Conservation (phyloP, 2,329 filamentous ascomycete species). For the Emmonsiellopsis sp. region DNA sequence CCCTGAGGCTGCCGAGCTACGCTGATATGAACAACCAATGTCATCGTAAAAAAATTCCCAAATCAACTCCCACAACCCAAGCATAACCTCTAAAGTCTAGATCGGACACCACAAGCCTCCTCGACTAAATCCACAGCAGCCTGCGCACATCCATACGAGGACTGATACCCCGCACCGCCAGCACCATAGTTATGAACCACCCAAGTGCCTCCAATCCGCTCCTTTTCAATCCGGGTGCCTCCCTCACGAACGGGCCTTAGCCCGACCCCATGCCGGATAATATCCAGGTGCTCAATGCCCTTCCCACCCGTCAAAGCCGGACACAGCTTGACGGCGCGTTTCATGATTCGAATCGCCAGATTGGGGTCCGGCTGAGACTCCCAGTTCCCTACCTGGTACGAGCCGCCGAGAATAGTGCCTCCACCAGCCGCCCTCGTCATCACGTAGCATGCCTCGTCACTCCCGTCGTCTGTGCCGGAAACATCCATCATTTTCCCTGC, state of each 20-base stretch:
- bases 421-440: conserved; percentile 59
- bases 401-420: conserved; percentile 70
- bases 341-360: conserved; percentile 66
- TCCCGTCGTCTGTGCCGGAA: conserved; percentile 59
- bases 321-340: conserved; percentile 54
- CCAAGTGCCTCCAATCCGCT: conserved; percentile 49
- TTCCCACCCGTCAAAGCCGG: conserved; percentile 56
- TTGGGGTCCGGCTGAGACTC: conserved; percentile 63
- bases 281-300: conserved; percentile 56
- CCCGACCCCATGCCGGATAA: conserved; percentile 67
- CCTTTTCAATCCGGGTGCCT: conserved; percentile 62
- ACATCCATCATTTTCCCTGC: conserved; percentile 53
- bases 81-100: neutral
- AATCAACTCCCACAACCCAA: neutral
- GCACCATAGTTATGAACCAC: conserved; percentile 80
- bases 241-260: conserved; percentile 58
- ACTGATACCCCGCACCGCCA: conserved; percentile 61
- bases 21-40: too few species aligned
- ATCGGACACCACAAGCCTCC: conserved; percentile 22
- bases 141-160: conserved; percentile 55
- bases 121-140: conserved; percentile 54
- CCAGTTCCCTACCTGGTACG: conserved; percentile 63
- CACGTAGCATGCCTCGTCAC: conserved; percentile 59
- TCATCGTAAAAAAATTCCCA: too few species aligned
- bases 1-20: too few species aligned